Base-by-base conservation (phyloP, 176 grass and related monocot species). In the Bonia amplexicaulis region DNA sequence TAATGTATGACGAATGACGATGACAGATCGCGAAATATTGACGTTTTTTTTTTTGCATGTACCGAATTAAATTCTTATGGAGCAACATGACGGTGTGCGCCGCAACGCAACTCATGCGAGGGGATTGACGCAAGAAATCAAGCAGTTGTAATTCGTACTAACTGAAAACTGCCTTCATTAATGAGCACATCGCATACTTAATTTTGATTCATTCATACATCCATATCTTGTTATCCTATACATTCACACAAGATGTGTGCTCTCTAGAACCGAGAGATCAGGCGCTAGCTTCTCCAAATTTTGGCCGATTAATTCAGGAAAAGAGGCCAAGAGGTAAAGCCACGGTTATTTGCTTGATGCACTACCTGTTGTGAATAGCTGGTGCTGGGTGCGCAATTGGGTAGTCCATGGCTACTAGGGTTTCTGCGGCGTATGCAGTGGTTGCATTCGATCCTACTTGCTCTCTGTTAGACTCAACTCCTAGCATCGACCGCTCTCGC, bases 381-480 rank as follows among this genome's bases (percentile, higher is more conserved):
- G 89, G 84, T 79, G 89, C 89, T 39, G 75, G 67, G n/a, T 54
- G 85, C 44, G 85, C 89, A 79, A 45, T 80, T 84, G 77, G 85
- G 69, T 87, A 90, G 80, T 90, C 89, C 89, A 90, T 87, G 61
- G 58, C 69, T 80, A 60, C 89, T 87, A 90, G 85, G 61, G 67
- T 46, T 87, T 79, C 89, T 17, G 31, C 68, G 20, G 80, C 68
- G 51, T 79, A 68, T 12, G 69, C 40, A 2, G 84, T n/a, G 29
- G 66, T 79, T n/a, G 0, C 12, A 51, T 87, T 87, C 12, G 67
- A 26, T 90, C 33, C 74, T 84, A 87, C 40, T 49, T 75, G 80
- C 85, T 45, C 42, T 22, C 10, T 67, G 19, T 75, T 84, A 4
- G 64, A 70, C 45, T 77, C 53, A n/a, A 20, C 53, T 71, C 86